Base-by-base conservation (phyloP, 2,329 filamentous ascomycete genomes). In the Fusarium stilboides region DNA sequence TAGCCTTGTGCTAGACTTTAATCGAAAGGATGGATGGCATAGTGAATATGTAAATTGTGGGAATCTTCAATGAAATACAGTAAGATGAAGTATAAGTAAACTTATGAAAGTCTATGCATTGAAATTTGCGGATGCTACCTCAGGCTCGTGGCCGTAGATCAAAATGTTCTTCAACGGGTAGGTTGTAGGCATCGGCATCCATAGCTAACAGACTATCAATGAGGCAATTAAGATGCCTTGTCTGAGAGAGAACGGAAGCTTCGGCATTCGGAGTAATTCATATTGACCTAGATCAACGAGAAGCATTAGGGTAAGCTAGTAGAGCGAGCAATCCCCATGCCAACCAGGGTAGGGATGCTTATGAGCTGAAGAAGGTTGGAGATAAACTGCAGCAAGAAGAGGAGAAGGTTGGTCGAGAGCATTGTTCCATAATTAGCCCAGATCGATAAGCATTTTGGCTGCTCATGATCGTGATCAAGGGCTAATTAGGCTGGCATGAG, bases 371-470 rank as follows among this genome's bases (percentile, higher is more conserved):
- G 47, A 54, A 40, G 39, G 39, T 43, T 57, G 51, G n/a, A 28
- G 47, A 61, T 53, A 64, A 49, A 65, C 34, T 60, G 54, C 40
- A 50, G 56, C 34, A 31, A 53, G 31, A 40, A 36, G 47, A 26
- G 42, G 43, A 47, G 52, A 58, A 59, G 44, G 43, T 43, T 34
- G 34, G 33, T 6, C 39, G 45, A 46, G 54, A 44, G 19, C 49
- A 49, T 52, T 59, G 62, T 62, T 72, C 72, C 72, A 74, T 74
- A 70, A 73, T 74, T 74, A 74, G 65, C 70, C 70, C 70, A 61
- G 14, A 26, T 39, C 24, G 49, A 52, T 53, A 37, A 43, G 24
- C 39, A 57, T 51, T 69, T 71, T 64, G 71, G 62, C 28, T 62
- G 44, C 42, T 54, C 36, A 39, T 19, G 40, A 43, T n/a, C 22